Conservation (phyloP, 306 rosid genomes). For the Fragaria nilgerrensis region DNA sequence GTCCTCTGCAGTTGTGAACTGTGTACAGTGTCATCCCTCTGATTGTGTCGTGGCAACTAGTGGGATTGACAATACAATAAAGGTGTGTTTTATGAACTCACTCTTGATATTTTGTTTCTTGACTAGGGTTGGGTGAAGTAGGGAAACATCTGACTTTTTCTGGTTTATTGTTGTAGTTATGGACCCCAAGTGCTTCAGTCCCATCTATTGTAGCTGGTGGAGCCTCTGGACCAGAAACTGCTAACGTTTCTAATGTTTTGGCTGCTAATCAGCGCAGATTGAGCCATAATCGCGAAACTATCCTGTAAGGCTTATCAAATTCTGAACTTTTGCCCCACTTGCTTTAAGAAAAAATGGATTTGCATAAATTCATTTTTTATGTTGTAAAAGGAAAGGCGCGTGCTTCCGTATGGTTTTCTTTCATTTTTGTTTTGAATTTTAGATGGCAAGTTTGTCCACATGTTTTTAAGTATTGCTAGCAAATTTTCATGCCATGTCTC, state of each 20-base stretch:
- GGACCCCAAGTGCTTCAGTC: constrained; percentile 81
- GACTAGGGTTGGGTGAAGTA: constrained; percentile 13
- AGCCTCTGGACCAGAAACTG: constrained; percentile 67
- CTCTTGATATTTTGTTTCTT: not conserved
- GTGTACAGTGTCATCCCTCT: constrained; percentile 85
- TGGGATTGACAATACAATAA: constrained; percentile 92
- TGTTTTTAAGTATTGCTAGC: not conserved
- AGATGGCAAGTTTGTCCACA: not conserved
- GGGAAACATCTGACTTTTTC: constrained; percentile 27
- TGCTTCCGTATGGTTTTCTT: constrained; percentile 8
- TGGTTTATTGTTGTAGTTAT: constrained; percentile 53
- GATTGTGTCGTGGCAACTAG: constrained; percentile 96
- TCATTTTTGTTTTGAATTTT: not conserved
- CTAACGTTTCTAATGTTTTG: constrained; percentile 61
- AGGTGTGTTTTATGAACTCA: constrained; percentile 50
- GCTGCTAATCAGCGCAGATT: constrained; percentile 74
- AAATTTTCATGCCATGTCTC: not conserved
- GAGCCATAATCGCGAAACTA: constrained; percentile 59
- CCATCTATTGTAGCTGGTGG: constrained; percentile 80
- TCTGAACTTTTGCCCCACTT: not conserved
- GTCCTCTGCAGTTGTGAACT: constrained; percentile 73
- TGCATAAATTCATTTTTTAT: not conserved
- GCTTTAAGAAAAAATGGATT: not conserved
- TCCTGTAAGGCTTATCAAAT: constrained; percentile 59
- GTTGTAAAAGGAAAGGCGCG: too few relatives aligned